These are phyloP conservation scores for Posidonia australis DNA, from an alignment of 106 monocot genomes.

Conservation along the genomic window DNA sequence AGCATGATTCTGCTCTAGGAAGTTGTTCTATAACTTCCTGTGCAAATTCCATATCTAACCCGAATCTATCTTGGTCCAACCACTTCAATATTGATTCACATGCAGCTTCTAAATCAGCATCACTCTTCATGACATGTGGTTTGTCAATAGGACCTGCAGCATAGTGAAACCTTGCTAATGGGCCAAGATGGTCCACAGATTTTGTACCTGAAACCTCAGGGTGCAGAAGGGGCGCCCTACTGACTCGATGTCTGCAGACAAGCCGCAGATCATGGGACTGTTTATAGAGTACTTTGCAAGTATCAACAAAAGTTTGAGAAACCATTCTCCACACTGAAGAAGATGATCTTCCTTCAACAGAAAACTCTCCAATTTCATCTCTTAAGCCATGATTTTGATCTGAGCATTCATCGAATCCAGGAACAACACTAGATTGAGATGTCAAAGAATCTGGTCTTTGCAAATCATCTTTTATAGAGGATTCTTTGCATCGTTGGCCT, in stretches of 20 bases:
- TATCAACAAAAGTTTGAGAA: conserved; percentile 49
- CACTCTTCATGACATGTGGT: conserved; percentile 25
- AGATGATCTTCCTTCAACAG: conserved; percentile 64
- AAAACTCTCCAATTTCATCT: conserved; percentile 74
- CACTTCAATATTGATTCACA: conserved; percentile 47
- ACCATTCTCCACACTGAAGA: conserved; percentile 76
- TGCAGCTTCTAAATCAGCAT: conserved; percentile 40
- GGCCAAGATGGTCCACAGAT: conserved; percentile 7
- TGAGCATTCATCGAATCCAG: conserved; percentile 2
- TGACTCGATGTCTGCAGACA: conserved; percentile 39
- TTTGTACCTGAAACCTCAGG: conserved; percentile 7
- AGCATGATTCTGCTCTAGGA: conserved; percentile 54
- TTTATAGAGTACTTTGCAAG: conserved; percentile 46
- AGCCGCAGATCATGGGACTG: conserved; percentile 51
- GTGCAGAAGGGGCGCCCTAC: conserved; percentile 2
- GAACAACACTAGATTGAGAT: conserved; percentile 2
- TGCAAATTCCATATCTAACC: conserved; percentile 76
- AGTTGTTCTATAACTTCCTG: conserved; percentile 83
- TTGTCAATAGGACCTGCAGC: conserved; percentile 25
- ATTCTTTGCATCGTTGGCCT: conserved; percentile 2
- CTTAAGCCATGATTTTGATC: conserved; percentile 6
- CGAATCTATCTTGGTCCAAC: conserved; percentile 85
- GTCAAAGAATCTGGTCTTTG: conserved; percentile 1
- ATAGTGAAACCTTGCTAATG: conserved; percentile 56
- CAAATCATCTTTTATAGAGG: conserved; percentile 15